Evolutionary conservation across 257 asterid species (phyloP).

Genomic region (Mentha longifolia): DNA sequence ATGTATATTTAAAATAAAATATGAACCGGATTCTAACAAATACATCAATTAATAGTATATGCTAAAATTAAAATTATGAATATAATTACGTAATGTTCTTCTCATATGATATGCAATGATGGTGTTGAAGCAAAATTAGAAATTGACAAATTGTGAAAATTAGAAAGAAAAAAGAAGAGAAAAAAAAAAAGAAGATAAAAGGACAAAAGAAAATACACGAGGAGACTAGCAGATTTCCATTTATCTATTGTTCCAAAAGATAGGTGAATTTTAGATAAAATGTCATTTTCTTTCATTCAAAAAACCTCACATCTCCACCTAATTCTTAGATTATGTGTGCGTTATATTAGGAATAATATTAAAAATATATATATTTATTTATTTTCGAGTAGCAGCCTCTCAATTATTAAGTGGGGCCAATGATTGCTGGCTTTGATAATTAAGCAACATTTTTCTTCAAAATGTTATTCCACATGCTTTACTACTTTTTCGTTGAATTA

Average conservation of each 20-base stretch:
- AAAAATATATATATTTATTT: background rate
- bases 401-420: slow-evolving; percentile 29
- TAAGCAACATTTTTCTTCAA: background rate
- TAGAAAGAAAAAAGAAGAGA: background rate
- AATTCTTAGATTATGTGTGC: background rate
- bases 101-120: background rate
- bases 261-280: slow-evolving; percentile 29
- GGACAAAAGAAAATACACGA: background rate
- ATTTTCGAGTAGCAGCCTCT: slow-evolving; percentile 28
- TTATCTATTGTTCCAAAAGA: background rate
- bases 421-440: slow-evolving; percentile 14
- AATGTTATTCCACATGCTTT: slow-evolving; percentile 6
- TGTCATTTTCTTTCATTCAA: slow-evolving; percentile 28
- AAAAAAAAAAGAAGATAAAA: background rate
- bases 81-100: background rate
- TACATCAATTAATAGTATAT: too few relatives aligned
- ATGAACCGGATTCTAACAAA: too few relatives aligned
- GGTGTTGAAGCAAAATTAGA: background rate
- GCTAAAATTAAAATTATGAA: too few relatives aligned
- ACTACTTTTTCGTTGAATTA: slow-evolving; percentile 20
- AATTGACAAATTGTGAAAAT: background rate
- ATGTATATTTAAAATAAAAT: too few relatives aligned
- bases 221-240: background rate
- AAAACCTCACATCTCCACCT: slow-evolving; percentile 25
- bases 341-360: background rate